A percentile compares a stretch with the other conserved stretches of the same genome.
Evolutionary conservation across 331 rosid genomes (phyloP).

Genomic region (Rhamnella rubrinervis): DNA sequence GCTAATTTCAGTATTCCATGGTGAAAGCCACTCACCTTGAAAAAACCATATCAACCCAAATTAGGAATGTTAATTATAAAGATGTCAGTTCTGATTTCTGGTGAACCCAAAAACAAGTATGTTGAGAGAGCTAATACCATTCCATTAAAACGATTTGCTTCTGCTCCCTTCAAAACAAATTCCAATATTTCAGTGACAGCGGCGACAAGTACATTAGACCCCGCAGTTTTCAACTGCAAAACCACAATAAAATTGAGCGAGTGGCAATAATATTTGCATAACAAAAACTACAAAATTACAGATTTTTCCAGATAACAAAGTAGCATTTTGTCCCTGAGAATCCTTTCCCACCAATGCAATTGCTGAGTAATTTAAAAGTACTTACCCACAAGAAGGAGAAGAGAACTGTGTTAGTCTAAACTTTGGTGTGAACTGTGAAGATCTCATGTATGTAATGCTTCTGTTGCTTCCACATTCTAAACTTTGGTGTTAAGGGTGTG

Average conservation of each 20-base stretch:
- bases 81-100: background rate
- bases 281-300: constrained; percentile 44
- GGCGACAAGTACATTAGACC: constrained; percentile 81
- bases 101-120: background rate
- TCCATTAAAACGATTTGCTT: constrained; percentile 88
- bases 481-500: too few relatives aligned
- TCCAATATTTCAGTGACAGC: constrained; percentile 94
- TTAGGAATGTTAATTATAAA: constrained; percentile 14
- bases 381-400: constrained; percentile 35
- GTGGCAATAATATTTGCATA: constrained; percentile 7
- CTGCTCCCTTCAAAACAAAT: constrained; percentile 93
- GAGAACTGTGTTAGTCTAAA: background rate
- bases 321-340: constrained; percentile 88
- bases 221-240: constrained; percentile 83
- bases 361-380: constrained; percentile 76
- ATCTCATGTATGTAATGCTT: too few relatives aligned
- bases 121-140: constrained; percentile 47
- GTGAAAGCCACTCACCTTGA: constrained; percentile 84
- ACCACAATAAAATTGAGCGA: constrained; percentile 18
- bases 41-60: constrained; percentile 29
- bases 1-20: constrained; percentile 95
- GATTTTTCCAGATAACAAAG: constrained; percentile 91
- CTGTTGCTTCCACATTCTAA: too few relatives aligned
- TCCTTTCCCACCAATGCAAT: constrained; percentile 71
- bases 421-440: too few relatives aligned